Conservation (phyloP, 257 asterid genomes). For the Linaria vulgaris region DNA sequence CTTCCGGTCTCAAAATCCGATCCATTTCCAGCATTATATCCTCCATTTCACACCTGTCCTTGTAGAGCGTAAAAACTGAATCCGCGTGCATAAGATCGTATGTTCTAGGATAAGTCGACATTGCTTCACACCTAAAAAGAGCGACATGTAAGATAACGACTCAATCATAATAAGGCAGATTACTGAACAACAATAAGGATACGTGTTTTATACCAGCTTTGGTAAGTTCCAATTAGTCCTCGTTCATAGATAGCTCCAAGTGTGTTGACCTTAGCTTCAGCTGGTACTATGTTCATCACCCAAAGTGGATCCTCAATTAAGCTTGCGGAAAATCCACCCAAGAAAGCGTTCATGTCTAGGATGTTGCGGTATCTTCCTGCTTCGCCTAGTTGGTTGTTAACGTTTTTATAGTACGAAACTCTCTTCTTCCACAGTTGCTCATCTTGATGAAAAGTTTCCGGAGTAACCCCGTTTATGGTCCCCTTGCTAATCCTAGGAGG, state of each 20-base stretch:
- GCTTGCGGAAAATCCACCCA: constrained; percentile 96
- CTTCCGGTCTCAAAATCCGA: constrained; percentile 77
- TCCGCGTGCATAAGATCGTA: constrained; percentile 89
- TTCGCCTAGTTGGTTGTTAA: constrained; percentile 74
- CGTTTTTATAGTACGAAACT: constrained; percentile 59
- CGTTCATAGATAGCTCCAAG: constrained; percentile 88
- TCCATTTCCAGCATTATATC: constrained; percentile 85
- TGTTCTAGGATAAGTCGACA: constrained; percentile 94
- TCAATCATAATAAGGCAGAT: not conserved
- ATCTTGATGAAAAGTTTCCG: constrained; percentile 46
- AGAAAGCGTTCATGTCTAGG: constrained; percentile 84
- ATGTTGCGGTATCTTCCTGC: constrained; percentile 77
- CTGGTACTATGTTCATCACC: constrained; percentile 86
- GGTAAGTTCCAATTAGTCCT: constrained; percentile 87
- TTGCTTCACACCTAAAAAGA: constrained; percentile 88
- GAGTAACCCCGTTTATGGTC: constrained; percentile 55
- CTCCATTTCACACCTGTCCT: constrained; percentile 75
- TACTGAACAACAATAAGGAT: not conserved
- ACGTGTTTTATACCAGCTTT: constrained; percentile 58
- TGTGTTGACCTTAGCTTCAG: constrained; percentile 50
- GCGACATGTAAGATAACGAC: too few species aligned
- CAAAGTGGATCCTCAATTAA: constrained; percentile 75
- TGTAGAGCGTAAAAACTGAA: constrained; percentile 66
- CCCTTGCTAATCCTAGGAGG: constrained; percentile 75
- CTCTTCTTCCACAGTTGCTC: constrained; percentile 67